Conservation (phyloP, 257 asterid species). For the Capsicum pubescens region DNA sequence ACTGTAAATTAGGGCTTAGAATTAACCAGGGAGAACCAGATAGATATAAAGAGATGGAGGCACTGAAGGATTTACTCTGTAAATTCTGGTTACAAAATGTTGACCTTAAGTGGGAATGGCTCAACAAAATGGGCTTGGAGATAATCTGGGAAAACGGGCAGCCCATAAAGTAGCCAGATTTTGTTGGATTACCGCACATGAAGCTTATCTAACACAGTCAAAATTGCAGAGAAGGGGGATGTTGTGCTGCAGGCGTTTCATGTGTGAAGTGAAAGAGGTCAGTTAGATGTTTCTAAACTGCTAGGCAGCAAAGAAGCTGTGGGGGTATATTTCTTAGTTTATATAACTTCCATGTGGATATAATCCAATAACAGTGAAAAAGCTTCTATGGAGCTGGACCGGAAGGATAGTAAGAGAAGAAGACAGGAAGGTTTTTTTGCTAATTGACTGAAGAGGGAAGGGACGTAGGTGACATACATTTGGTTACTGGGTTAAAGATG, state of each 20-base stretch:
- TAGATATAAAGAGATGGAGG: neutral
- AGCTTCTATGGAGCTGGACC: neutral
- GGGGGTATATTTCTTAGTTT: neutral
- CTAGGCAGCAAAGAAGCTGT: neutral
- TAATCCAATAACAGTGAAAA: neutral
- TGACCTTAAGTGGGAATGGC: neutral
- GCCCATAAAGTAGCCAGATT: neutral
- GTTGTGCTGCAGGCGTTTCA: neutral
- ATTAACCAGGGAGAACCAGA: neutral
- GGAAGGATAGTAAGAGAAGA: neutral
- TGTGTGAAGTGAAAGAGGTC: neutral
- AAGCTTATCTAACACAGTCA: constrained; percentile 7
- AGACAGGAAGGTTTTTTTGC: neutral
- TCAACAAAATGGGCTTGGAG: neutral
- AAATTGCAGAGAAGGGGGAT: neutral
- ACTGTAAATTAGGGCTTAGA: neutral
- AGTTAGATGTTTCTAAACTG: neutral
- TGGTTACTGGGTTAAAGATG: no score
- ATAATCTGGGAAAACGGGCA: neutral
- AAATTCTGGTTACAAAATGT: neutral
- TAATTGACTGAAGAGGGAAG: neutral
- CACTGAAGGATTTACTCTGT: neutral
- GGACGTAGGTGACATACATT: no score
- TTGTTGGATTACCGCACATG: neutral
- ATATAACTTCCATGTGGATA: neutral